Base-by-base conservation (phyloP, 2,329 filamentous ascomycete genomes). In the Paecilomyces variotii region DNA sequence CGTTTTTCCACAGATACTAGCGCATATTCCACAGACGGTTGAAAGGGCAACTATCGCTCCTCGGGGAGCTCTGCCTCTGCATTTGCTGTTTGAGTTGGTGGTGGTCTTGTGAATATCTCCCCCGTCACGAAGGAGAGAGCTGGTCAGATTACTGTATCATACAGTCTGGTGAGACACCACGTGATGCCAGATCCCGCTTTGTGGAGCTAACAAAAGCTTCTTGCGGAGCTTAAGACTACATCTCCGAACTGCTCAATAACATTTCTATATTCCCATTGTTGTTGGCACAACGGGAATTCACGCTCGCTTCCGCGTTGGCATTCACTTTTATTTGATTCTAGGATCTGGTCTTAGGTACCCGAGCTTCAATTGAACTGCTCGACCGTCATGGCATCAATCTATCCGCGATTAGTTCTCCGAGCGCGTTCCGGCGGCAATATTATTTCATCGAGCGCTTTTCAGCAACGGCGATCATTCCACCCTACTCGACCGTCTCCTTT, bases 401-500 rank as follows among this genome's bases (percentile, higher is more conserved):
- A 56, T 63, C 57, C 34, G n/a, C 59, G 24, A 49, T 57, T 54
- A 58, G 54, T 49, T 26, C 52, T 19, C 30, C 28, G 54, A 25
- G 32, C 60, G 50, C 62, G 56, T 55, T 24, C 24, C 39, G 30
- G 56, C 35, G 45, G 55, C n/a, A 61, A 52, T 45, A 34, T 50
- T 45, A 10, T 34, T 12, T 54, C 35, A 30, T 27, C 30, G 27
- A 50, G 50, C 14, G 52, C 59, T 24, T 54, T 57, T 25, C 66
- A 63, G 49, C 69, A 74, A 56, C 62, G 64, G 61, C 79, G 80
- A 60, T 65, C 74, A 55, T 84, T 84, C 68, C 81, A 83, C 64
- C 76, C 78, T 24, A 78, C 81, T 32, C 72, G 74, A 51, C 73
- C 69, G 50, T 65, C 70, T 11, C 72, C 71, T 51, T 71, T 77